Conservation (phyloP, 139 green algal species). For the Haematococcus lacustris region DNA sequence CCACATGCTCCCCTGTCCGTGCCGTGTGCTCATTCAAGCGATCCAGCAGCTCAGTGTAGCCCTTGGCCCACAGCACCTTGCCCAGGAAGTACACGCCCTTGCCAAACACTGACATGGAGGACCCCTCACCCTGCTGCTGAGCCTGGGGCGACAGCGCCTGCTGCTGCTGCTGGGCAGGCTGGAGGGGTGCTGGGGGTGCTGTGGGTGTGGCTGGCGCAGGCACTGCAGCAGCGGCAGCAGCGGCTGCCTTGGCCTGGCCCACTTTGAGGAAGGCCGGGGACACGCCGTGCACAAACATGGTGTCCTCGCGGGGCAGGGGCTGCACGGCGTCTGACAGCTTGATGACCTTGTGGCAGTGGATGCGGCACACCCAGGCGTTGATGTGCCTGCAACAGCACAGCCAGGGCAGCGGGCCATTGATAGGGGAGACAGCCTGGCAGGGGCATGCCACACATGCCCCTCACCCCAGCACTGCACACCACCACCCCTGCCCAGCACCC, state of each 20-base stretch:
- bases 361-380: conserved; percentile 77
- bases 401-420: too few relatives aligned
- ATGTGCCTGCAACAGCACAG: too few relatives aligned
- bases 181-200: neutral
- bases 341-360: conserved; percentile 94
- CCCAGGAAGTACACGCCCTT: conserved; percentile 96
- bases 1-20: conserved; percentile 40
- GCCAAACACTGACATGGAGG: conserved; percentile 13
- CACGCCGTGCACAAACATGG: conserved; percentile 94
- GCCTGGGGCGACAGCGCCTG: conserved; percentile 15
- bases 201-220: neutral
- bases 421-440: too few relatives aligned
- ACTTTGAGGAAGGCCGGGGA: conserved; percentile 76
- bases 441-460: too few relatives aligned
- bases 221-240: neutral
- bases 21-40: conserved; percentile 55
- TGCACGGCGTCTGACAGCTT: conserved; percentile 97
- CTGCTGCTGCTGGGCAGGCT: conserved; percentile 12
- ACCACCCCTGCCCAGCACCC: too few relatives aligned
- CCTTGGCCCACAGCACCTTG: conserved; percentile 96
- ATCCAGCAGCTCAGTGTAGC: conserved; percentile 95
- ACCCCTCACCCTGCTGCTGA: neutral
- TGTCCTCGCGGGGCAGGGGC: conserved; percentile 75
- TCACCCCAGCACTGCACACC: too few relatives aligned
- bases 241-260: conserved; percentile 7